These are phyloP conservation scores for Diplotaxis tenuifolia DNA, from an alignment of 345 rosid species.

Conservation along the genomic window DNA sequence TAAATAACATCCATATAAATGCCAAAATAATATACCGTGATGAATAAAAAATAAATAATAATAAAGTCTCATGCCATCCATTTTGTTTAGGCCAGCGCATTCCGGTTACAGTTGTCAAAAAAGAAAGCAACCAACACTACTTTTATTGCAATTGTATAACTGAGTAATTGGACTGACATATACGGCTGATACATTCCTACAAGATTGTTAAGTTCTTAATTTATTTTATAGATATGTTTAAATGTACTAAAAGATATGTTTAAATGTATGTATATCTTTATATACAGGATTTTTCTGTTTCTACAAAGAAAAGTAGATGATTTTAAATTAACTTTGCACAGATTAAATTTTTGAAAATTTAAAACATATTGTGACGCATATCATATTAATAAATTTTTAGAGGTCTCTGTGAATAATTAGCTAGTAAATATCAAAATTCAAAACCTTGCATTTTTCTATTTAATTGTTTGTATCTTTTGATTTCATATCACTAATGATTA, in stretches of 20 bases:
- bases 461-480: background rate
- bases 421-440: background rate
- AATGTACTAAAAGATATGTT: background rate
- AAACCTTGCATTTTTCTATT: background rate
- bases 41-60: background rate
- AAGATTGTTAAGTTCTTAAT: background rate
- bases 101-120: background rate
- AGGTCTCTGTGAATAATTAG: background rate
- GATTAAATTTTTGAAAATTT: background rate
- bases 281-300: background rate
- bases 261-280: background rate
- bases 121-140: background rate
- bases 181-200: background rate
- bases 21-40: background rate
- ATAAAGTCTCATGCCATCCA: conserved; percentile 1
- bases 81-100: background rate
- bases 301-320: background rate
- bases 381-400: too few species aligned
- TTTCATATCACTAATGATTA: background rate
- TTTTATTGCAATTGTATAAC: background rate
- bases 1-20: conserved; percentile 1
- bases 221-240: background rate
- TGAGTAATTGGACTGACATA: background rate
- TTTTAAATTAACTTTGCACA: background rate
- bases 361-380: background rate